Evolutionary conservation across 2,329 filamentous ascomycete genomes (phyloP), one percentile per base, ranked within the genome.

Genomic region (Talaromyces sp.): DNA sequence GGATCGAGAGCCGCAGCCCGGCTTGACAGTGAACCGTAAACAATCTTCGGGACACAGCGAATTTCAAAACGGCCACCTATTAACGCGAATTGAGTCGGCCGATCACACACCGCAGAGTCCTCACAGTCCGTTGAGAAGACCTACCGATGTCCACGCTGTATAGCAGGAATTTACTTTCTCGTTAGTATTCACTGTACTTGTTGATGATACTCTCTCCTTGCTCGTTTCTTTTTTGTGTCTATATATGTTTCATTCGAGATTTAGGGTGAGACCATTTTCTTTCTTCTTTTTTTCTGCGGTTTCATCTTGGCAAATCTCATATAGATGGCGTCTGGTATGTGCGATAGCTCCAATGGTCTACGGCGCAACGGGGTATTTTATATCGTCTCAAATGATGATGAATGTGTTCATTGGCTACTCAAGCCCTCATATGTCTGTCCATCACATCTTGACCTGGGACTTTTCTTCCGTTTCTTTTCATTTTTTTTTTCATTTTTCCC

Each of bases 1-100:
- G 66, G 88, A 90, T 63, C 76, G 72, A 51, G 73, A 56, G 40
- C 57, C 75, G 9, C 83, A 82, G 30, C 55, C 62, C 34, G 58
- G 58, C 28, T 89, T 87, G 5, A 96, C 91, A n/a, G 96, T 90
- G 73, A 94, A 98, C 71, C 86, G 93, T 60, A 86, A 96, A 69
- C 85, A 93, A 56, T 87, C 87, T 65, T 96, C 92, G 0, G 94
- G 96, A 86, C 95, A 87, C 42, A 95, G 89, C 74, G 95, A 98
- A 70, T 96, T 97, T 71, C 96, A 94, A 0, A 93, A 90, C 31
- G 93, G 93, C 14, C 92, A 92, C 42, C 87, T 94, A 72, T 79
- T 99, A 67, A 89, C 88, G 55, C 85, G 92, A 65, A 86, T 96
- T 66, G 95, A 97, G 79, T 93, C 90, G 28, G 86, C 69, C 65